A percentile compares a stretch with the other conserved stretches of the same genome.
Conservation (phyloP, 495 filamentous ascomycete genomes). For the Niebla homalea region DNA sequence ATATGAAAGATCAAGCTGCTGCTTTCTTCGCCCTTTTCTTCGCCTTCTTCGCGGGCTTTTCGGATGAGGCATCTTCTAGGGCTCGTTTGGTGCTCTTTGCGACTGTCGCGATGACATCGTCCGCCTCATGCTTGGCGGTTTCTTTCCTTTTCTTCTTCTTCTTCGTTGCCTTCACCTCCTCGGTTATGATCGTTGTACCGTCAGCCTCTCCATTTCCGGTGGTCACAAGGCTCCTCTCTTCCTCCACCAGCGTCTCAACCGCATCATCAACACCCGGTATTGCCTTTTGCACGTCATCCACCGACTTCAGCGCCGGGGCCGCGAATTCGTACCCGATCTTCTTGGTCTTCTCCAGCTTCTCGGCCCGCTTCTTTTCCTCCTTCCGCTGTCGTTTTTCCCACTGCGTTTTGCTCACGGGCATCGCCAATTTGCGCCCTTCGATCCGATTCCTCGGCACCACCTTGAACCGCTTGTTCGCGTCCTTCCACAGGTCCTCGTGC, state of each 20-base stretch:
- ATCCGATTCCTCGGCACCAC: slow-evolving; percentile 71
- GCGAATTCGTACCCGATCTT: slow-evolving; percentile 68
- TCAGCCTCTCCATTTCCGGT: slow-evolving; percentile 22
- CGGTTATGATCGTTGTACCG: slow-evolving; percentile 9
- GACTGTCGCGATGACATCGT: not conserved
- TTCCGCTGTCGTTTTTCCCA: slow-evolving; percentile 61
- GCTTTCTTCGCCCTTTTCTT: slow-evolving; percentile 22
- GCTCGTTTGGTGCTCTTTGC: not conserved
- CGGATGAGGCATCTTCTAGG: not conserved
- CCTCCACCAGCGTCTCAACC: slow-evolving; percentile 9
- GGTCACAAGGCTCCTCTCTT: slow-evolving; percentile 18
- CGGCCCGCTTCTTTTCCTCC: slow-evolving; percentile 53
- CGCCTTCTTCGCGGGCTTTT: slow-evolving; percentile 12
- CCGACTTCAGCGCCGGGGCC: slow-evolving; percentile 54
- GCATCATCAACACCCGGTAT: not conserved
- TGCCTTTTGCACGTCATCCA: slow-evolving; percentile 40
- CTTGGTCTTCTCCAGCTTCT: slow-evolving; percentile 61
- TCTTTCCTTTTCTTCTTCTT: slow-evolving; percentile 12
- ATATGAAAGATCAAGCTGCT: slow-evolving; percentile 21
- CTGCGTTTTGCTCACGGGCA: slow-evolving; percentile 51
- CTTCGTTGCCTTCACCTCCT: slow-evolving; percentile 12
- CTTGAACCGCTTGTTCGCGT: slow-evolving; percentile 81
- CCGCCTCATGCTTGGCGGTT: not conserved
- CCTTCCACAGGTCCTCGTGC: slow-evolving; percentile 71
- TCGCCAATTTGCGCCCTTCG: slow-evolving; percentile 57